Evolutionary conservation across 768 basidiomycete species (phyloP), one percentile per base, ranked within the genome.

Genomic region (Gloeostereum incarnatum): DNA sequence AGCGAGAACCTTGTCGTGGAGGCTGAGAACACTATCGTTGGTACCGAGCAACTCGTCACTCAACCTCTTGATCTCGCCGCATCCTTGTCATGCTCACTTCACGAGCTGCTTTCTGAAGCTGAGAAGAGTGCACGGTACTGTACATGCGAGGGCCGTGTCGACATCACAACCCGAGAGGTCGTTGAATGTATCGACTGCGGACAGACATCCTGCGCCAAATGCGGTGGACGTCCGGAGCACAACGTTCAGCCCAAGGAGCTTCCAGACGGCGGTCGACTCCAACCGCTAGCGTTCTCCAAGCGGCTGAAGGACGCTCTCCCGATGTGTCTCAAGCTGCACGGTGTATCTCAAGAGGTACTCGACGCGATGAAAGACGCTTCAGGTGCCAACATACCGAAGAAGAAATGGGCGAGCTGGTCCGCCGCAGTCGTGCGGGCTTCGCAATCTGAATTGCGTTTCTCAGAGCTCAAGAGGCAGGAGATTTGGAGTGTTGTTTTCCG

Each of bases 191-290:
- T 52, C 10, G 85, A 89, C 42, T 97, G 93, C 51, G 74, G 72
- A 5, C 73, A 76, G 6, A 74, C 87, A 10, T 80, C 83, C 23
- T 97, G 93, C 63, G 69, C 71, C 46, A 81, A 81, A 53, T 94
- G 91, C 52, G 87, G 86, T 29, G 91, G 90, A 19, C 79, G 89
- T 47, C 93, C 93, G 0, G 86, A 92, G 49, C 93, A 97, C 56
- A 83, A 80, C 46, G 78, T 76, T 45, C 53, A 57, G 14, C 57
- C 64, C 0, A 71, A 87, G 37, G 74, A 82, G 45, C 47, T 72
- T 19, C 57, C 51, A 4, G 51, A 59, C 7, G 54, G 73, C 33
- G 66, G 73, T 13, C 80, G 93, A n/a, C 54, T 86, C 6, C 62
- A 71, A 4, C 92, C 93, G 1, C 66, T 70, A 9, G 63, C 69